Base-by-base conservation (phyloP, 306 rosid genomes). In the Glycine tomentella region DNA sequence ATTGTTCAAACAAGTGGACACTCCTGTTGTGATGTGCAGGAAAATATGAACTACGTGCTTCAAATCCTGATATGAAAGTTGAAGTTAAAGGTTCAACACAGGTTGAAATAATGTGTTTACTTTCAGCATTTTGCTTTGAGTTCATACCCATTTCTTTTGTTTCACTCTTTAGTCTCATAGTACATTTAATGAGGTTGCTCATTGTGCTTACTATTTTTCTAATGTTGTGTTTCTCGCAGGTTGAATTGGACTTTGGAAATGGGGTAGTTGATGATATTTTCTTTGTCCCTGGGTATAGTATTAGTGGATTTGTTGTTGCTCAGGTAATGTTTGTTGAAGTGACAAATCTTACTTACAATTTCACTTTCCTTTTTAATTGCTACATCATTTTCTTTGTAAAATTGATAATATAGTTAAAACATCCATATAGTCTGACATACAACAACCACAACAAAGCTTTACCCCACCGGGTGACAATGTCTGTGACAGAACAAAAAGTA, bases 221-320 rank as follows among this genome's bases (percentile, higher is more conserved):
- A 59, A 40, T 48, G 17, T 68, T 74, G 58, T 74, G 65, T 74
- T 81, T 84, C 56, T 85, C 85, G 86, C 97, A 96, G 99, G 92
- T 96, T 81, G 90, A 92, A 62, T 73, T 96, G 85, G 93, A 97
- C 57, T 93, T 96, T 82, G 98, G 97, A 81, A 96, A 96, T 70
- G 84, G 83, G 33, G 42, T 84, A 46, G 89, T 87, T 63, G 93
- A 87, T 36, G 94, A 93, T 63, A 80, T 89, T 80, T 92, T 96
- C 91, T 92, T 78, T 82, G 93, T 92, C 80, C 87, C 97, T 79
- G 99, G 99, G 64, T 92, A 93, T 80, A 87, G 90, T 83, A 82
- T 95, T 58, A 87, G 80, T 67, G 99, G 98, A 33, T 90, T 72
- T 87, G 97, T 95, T 84, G 99, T 90, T 86, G 90, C 99, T 84